Percentiles rank a stretch among this genome's conserved stretches.
Conservation (phyloP, 2,329 filamentous ascomycete genomes). For the Xenosphaeropsis pyriputrescens region DNA sequence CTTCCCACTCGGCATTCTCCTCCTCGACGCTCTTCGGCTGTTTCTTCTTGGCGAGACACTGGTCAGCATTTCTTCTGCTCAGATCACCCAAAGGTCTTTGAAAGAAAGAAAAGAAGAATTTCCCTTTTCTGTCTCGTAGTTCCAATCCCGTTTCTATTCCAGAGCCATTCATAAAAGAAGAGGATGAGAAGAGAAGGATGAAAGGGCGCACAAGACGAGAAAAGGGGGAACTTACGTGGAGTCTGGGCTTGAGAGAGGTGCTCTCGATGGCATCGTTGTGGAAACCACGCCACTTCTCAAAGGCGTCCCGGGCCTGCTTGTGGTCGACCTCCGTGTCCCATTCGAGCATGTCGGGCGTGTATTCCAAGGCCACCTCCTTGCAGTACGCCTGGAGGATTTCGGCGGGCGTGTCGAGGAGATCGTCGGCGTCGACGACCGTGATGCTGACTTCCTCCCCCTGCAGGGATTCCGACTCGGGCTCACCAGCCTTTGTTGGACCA, state of each 20-base stretch:
- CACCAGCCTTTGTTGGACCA: slow-evolving; percentile 47
- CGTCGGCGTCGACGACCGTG: slow-evolving; percentile 86
- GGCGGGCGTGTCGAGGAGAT: slow-evolving; percentile 74
- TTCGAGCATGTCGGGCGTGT: slow-evolving; percentile 60
- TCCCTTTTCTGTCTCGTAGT: too few species aligned
- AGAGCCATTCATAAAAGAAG: too few species aligned
- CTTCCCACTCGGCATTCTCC: slow-evolving; percentile 56
- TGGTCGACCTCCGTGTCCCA: slow-evolving; percentile 72
- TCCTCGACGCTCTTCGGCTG: slow-evolving; percentile 48
- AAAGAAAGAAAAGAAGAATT: not conserved
- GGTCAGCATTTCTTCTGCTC: slow-evolving; percentile 4
- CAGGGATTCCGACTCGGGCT: slow-evolving; percentile 8
- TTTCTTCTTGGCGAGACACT: slow-evolving; percentile 25
- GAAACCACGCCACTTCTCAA: slow-evolving; percentile 96
- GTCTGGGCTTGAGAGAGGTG: slow-evolving; percentile 57
- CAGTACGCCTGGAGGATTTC: slow-evolving; percentile 69
- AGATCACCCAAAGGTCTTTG: slow-evolving; percentile 5
- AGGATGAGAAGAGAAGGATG: not conserved
- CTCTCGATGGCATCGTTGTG: slow-evolving; percentile 90
- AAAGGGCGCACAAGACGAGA: not conserved
- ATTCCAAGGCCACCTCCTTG: slow-evolving; percentile 65
- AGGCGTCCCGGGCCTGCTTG: slow-evolving; percentile 52
- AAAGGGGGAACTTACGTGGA: slow-evolving; percentile 31
- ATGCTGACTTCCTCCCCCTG: slow-evolving; percentile 38
- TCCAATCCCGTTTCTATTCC: too few species aligned